Evolutionary conservation across 805 yeast species (phyloP).

Genomic region (Candida silvatica): DNA sequence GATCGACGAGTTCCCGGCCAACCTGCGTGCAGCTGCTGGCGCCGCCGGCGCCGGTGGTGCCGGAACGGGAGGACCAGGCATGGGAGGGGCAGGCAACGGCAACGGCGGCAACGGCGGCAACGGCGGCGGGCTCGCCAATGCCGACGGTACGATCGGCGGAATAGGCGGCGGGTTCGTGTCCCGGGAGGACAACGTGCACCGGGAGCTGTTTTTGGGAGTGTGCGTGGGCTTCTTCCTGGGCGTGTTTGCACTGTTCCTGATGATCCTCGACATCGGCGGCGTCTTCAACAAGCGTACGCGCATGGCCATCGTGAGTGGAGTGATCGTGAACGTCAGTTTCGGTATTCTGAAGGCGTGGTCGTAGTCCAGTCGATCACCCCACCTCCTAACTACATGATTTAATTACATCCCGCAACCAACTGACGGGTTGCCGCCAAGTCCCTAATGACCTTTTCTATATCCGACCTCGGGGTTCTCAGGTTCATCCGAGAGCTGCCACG

Average conservation of each 20-base stretch:
- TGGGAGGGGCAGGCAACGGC: conserved; percentile 8
- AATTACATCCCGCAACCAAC: too few species aligned
- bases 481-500: too few species aligned
- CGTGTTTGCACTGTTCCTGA: conserved; percentile 53
- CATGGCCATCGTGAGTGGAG: conserved; percentile 67
- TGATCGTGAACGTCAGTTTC: conserved; percentile 57
- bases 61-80: conserved; percentile 3
- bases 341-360: conserved; percentile 50
- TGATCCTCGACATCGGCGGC: conserved; percentile 45
- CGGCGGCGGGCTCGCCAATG: background rate
- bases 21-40: conserved; percentile 8
- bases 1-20: conserved; percentile 36
- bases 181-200: conserved; percentile 32
- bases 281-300: conserved; percentile 53
- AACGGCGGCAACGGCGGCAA: background rate
- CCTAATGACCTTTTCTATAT: too few species aligned
- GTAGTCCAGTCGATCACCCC: too few species aligned
- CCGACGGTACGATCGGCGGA: conserved; percentile 1
- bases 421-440: too few species aligned
- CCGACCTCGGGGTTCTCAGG: too few species aligned
- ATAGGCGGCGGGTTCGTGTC: conserved; percentile 15
- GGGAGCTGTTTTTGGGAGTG: conserved; percentile 63
- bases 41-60: conserved; percentile 2
- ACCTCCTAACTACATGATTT: too few species aligned
- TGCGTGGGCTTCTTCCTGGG: conserved; percentile 73